Percentiles rank a stretch among this genome's conserved stretches.
Conservation (phyloP, 75 land plant genomes). For the Pseudotsuga menziesii region DNA sequence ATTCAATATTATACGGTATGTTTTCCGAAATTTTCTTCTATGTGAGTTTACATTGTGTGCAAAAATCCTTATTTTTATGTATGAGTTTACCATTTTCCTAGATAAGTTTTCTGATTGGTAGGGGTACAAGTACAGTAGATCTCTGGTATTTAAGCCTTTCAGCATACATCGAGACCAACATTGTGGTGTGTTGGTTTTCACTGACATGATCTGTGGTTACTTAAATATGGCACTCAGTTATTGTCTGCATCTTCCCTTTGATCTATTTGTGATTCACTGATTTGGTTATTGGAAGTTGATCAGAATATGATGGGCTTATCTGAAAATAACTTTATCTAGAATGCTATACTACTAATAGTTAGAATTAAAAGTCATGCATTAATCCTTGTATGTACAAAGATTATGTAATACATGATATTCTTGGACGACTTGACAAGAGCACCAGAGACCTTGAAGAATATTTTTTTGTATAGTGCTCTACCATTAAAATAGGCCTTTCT, state of each 20-base stretch:
- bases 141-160: background rate
- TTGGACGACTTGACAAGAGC: background rate
- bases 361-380: background rate
- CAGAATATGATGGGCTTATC: background rate
- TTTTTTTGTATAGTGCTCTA: background rate
- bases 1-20: slow-evolving; percentile 8
- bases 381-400: background rate
- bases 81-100: background rate
- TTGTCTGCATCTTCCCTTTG: background rate
- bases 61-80: background rate
- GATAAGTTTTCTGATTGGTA: background rate
- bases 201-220: background rate
- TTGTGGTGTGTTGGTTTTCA: background rate
- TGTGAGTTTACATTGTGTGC: background rate
- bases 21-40: background rate
- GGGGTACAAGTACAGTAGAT: background rate
- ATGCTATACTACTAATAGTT: background rate
- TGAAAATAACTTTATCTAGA: background rate
- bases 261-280: background rate
- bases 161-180: background rate
- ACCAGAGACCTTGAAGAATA: background rate
- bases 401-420: background rate
- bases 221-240: background rate
- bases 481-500: background rate
- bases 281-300: background rate